A percentile compares a stretch with the other conserved stretches of the same genome.
Conservation (phyloP, 768 basidiomycete species). For the Pisolithus tinctorius region DNA sequence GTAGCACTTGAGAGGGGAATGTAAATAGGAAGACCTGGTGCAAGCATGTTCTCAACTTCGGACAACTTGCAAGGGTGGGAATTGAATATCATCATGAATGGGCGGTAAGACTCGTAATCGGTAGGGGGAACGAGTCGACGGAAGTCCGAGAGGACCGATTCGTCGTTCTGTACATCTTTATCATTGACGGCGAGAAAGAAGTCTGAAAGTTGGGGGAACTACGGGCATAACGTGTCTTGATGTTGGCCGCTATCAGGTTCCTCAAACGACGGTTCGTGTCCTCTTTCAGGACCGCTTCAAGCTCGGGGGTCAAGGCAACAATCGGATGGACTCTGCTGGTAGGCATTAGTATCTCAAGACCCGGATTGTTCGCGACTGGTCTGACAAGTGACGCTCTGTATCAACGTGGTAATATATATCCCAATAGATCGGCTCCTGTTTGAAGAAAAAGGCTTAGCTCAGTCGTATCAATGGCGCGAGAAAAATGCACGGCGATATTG, state of each 20-base stretch:
- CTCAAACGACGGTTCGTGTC: neutral
- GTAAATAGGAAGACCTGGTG: slow-evolving; percentile 1
- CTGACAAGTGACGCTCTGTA: neutral
- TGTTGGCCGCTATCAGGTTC: neutral
- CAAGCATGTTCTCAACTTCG: slow-evolving; percentile 1
- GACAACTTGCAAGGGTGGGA: neutral
- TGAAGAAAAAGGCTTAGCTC: no score
- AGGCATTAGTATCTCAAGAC: neutral
- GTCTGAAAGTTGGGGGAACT: neutral
- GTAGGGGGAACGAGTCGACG: slow-evolving; percentile 2
- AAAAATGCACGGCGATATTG: no score
- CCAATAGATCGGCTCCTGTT: no score
- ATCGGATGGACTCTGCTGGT: neutral
- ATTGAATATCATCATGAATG: neutral
- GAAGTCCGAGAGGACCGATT: neutral
- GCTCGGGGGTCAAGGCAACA: neutral
- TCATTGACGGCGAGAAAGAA: neutral
- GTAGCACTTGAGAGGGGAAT: neutral
- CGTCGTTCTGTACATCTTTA: neutral
- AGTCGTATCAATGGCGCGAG: no score
- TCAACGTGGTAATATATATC: no score
- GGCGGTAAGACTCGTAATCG: slow-evolving; percentile 1
- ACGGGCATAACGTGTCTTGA: neutral
- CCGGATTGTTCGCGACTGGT: neutral
- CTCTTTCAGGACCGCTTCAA: neutral